Base-by-base conservation (phyloP, 805 yeast genomes). In the Nakazawaea ishiwadae region DNA sequence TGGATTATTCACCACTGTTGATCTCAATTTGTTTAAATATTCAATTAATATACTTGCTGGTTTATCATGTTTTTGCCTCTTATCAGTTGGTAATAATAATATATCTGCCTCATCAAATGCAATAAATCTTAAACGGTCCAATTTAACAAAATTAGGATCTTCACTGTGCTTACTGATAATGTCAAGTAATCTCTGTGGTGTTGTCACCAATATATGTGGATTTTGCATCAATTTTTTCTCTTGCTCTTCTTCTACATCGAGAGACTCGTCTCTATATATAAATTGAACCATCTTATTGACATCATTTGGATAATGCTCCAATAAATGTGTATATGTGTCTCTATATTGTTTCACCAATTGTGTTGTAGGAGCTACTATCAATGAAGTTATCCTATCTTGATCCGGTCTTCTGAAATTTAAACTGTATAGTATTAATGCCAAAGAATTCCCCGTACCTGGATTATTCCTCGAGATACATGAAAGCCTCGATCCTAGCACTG, bases 101-200 rank as follows among this genome's bases (percentile, higher is more conserved):
- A 48, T 39, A 37, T 59, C 65, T 28, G 62, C 56, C 45, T 63
- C 67, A 47, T 63, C 68, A 12, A 56, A 62, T 7, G 50, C 58
- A 27, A 63, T 49, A 18, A 52, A 54, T 3, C 54, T 45, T 4
- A 63, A 42, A 18, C 47, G 51, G 28, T 52, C 49, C 9, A 63
- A 49, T 27, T 54, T 56, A 9, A 60, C 31, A 11, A 10, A 23
- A 27, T 44, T 32, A 6, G 48, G 46, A 37, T 46, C 55, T 26
- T 55, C 60, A 56, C 52, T 56, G 29, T 65, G 63, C 4, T 59
- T 50, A 10, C 65, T 53, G 16, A 63, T 44, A 21, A 63, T 24
- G 45, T 63, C 68, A 11, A 63, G 39, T n/a, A 64, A 39, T 45
- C 67, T 51, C 17, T 56, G 65, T 3, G 69, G 67, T 0, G 69